Conservation (phyloP, 2,329 filamentous ascomycete genomes). For the Emydomyces testavorans region DNA sequence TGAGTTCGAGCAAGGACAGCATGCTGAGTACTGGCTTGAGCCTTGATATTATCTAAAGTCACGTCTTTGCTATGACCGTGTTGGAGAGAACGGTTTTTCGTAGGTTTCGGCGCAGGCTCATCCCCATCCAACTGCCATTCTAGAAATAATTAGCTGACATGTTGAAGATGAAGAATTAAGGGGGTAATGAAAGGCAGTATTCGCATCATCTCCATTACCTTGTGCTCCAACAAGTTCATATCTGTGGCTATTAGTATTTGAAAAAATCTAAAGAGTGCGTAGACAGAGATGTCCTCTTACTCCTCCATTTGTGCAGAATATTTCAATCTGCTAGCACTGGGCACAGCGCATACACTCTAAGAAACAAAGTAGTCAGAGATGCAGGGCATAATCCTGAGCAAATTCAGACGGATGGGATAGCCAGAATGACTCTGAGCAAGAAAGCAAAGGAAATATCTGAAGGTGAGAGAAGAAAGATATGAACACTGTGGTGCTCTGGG, state of each 20-base stretch:
- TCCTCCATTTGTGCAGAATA: slow-evolving; percentile 6
- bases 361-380: background rate
- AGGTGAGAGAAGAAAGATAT: background rate
- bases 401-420: too few species aligned
- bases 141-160: background rate
- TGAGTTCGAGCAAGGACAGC: background rate
- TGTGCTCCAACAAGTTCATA: slow-evolving; percentile 11
- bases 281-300: slow-evolving; percentile 3
- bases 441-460: background rate
- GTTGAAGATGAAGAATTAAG: background rate
- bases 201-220: slow-evolving; percentile 4
- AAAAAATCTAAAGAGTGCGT: background rate
- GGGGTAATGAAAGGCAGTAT: background rate
- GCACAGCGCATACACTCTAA: background rate
- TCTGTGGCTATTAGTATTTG: slow-evolving; percentile 9
- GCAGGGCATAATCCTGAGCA: too few species aligned
- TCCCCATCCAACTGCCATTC: slow-evolving; percentile 11
- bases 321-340: background rate
- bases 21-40: background rate
- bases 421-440: background rate
- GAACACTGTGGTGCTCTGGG: background rate
- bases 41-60: background rate
- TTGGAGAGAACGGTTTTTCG: background rate
- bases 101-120: background rate
- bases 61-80: background rate